A percentile compares a stretch with the other conserved stretches of the same genome.
Conservation (phyloP, 805 yeast species). For the Dipodascopsis uninucleata region DNA sequence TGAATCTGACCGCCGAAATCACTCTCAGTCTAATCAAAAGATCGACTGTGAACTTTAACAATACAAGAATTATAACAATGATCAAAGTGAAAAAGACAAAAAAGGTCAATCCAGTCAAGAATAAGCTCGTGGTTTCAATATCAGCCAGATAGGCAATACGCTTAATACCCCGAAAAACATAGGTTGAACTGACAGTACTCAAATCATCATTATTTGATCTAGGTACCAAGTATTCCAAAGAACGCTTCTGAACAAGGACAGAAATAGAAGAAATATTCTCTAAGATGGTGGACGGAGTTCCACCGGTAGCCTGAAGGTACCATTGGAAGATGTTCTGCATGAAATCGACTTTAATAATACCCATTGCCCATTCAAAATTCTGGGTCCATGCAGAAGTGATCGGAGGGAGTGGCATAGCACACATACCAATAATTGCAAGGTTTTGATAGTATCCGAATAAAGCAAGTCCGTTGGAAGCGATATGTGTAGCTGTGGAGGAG, state of each 20-base stretch:
- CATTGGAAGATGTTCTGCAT: conserved; percentile 75
- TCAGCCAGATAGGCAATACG: conserved; percentile 82
- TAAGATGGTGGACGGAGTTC: conserved; percentile 72
- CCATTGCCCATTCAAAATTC: conserved; percentile 95
- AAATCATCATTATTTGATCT: conserved; percentile 55
- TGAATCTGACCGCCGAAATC: conserved; percentile 61
- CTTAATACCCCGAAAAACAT: conserved; percentile 85
- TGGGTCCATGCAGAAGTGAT: conserved; percentile 98
- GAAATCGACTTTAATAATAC: conserved; percentile 70
- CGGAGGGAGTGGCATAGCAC: conserved; percentile 95
- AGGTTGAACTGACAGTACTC: conserved; percentile 53
- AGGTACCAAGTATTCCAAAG: conserved; percentile 15
- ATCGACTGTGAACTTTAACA: conserved; percentile 70
- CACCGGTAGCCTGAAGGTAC: conserved; percentile 96
- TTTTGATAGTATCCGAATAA: conserved; percentile 91
- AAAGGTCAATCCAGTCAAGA: conserved; percentile 81
- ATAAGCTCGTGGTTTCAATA: conserved; percentile 81
- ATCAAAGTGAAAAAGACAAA: conserved; percentile 68
- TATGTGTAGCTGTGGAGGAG: conserved; percentile 90
- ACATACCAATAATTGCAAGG: conserved; percentile 87
- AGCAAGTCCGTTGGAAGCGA: conserved; percentile 93
- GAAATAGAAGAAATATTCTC: conserved; percentile 63
- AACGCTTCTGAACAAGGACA: conserved; percentile 71
- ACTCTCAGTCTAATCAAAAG: conserved; percentile 54
- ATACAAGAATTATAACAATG: conserved; percentile 49